These are phyloP conservation scores for Penicillium palitans DNA, from an alignment of 2,329 filamentous ascomycete species.

Conservation along the genomic window DNA sequence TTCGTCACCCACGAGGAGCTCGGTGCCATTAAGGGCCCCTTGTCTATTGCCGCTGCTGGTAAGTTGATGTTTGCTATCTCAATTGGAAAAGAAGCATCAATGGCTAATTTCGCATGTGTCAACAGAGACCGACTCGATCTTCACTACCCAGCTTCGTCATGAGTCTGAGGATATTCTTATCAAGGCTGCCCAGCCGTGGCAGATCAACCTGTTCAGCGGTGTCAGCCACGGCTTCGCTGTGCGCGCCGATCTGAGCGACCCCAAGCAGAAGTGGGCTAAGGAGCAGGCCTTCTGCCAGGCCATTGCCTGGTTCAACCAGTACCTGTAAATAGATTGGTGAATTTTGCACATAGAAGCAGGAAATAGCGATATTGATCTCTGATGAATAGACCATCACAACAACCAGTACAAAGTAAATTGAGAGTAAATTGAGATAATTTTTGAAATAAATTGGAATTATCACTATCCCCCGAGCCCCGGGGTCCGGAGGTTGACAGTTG, in stretches of 20 bases:
- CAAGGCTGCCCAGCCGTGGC: conserved; percentile 62
- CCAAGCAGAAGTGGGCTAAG: conserved; percentile 66
- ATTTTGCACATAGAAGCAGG: background rate
- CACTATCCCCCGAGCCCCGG: background rate
- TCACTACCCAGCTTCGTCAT: conserved; percentile 64
- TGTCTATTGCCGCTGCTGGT: conserved; percentile 64
- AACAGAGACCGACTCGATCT: conserved; percentile 64
- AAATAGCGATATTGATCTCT: background rate
- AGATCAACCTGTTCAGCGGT: conserved; percentile 73
- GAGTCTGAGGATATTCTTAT: conserved; percentile 64
- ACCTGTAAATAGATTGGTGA: conserved; percentile 42
- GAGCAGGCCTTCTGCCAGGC: conserved; percentile 80
- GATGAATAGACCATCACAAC: background rate
- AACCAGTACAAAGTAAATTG: background rate
- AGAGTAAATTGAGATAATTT: background rate
- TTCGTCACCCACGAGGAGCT: conserved; percentile 71
- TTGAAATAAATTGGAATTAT: background rate
- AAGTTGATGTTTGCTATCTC: conserved; percentile 20
- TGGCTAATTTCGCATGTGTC: conserved; percentile 2
- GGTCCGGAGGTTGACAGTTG: background rate
- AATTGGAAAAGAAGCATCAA: background rate
- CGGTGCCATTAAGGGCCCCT: conserved; percentile 62
- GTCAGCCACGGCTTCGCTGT: conserved; percentile 75
- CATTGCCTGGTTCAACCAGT: conserved; percentile 71
- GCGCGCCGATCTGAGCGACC: conserved; percentile 61